Conservation (phyloP, 2,329 filamentous ascomycete genomes). For the Trichoderma simmonsii region DNA sequence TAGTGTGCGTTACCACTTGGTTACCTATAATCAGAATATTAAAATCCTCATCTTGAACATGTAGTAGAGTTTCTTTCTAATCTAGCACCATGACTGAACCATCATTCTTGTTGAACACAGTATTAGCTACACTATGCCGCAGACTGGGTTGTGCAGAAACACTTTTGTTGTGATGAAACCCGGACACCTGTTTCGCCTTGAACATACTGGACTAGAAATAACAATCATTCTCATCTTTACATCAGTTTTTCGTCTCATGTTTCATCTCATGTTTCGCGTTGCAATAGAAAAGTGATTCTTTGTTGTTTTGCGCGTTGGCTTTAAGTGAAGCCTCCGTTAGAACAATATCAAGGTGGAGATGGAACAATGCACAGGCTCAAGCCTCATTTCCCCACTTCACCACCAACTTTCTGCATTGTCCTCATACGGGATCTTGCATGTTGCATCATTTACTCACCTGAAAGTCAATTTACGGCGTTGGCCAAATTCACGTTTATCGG, state of each 20-base stretch:
- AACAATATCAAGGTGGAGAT: constrained; percentile 19
- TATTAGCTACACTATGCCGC: not conserved
- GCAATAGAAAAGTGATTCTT: not conserved
- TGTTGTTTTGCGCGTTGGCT: not conserved
- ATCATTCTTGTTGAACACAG: too few species aligned
- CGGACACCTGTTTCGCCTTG: not conserved
- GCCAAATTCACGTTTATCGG: not conserved
- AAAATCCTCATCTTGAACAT: not conserved
- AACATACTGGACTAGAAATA: not conserved
- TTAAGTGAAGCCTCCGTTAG: not conserved
- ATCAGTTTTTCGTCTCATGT: not conserved
- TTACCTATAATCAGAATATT: not conserved
- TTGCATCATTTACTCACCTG: not conserved
- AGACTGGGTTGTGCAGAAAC: not conserved
- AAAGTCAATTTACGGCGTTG: not conserved
- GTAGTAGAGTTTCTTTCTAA: not conserved
- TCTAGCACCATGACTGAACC: too few species aligned
- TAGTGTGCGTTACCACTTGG: not conserved
- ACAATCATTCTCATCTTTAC: not conserved
- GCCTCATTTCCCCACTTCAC: not conserved
- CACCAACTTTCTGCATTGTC: constrained; percentile 1
- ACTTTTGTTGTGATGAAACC: not conserved
- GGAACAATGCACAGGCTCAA: constrained; percentile 1
- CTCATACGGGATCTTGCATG: not conserved
- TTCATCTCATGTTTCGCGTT: not conserved